Evolutionary conservation across 83 land plant species (phyloP).

Genomic region (Diphasiastrum complanatum): DNA sequence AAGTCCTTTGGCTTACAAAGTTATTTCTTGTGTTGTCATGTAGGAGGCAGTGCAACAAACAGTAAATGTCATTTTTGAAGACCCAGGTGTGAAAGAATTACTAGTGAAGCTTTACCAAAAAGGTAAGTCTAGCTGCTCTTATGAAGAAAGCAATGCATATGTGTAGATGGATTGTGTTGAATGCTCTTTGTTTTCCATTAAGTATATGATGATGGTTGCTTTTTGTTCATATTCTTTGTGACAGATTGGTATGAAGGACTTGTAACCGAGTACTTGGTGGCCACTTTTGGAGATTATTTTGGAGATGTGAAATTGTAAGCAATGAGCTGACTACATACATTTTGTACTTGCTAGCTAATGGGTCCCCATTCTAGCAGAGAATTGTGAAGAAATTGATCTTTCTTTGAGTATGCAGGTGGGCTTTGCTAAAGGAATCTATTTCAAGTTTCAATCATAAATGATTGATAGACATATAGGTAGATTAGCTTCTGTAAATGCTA

Average conservation of each 20-base stretch:
- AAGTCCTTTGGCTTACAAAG: not conserved
- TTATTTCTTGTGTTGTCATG: constrained; percentile 5
- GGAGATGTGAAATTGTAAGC: constrained; percentile 81
- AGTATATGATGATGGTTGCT: not conserved
- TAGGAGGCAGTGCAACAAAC: constrained; percentile 87
- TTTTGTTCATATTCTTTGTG: constrained; percentile 1
- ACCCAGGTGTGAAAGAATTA: constrained; percentile 92
- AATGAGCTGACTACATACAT: too few species aligned
- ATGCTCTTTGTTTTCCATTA: not conserved
- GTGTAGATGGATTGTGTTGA: not conserved
- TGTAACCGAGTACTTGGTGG: constrained; percentile 87
- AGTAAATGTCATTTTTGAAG: constrained; percentile 88
- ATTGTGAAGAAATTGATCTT: too few species aligned
- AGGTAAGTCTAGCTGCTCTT: constrained; percentile 37
- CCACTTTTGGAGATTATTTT: constrained; percentile 95
- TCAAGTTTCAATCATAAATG: too few species aligned
- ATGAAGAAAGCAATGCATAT: not conserved
- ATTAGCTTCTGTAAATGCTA: too few species aligned
- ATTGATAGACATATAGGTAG: too few species aligned
- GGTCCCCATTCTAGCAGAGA: too few species aligned
- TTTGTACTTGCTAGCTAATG: too few species aligned
- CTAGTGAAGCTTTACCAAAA: constrained; percentile 79
- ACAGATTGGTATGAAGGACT: constrained; percentile 93
- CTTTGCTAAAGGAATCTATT: too few species aligned
- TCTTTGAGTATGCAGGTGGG: too few species aligned